phyloP scores from a whole-genome alignment of 2,329 filamentous ascomycete species.

The Septoria petroselini region DNA sequence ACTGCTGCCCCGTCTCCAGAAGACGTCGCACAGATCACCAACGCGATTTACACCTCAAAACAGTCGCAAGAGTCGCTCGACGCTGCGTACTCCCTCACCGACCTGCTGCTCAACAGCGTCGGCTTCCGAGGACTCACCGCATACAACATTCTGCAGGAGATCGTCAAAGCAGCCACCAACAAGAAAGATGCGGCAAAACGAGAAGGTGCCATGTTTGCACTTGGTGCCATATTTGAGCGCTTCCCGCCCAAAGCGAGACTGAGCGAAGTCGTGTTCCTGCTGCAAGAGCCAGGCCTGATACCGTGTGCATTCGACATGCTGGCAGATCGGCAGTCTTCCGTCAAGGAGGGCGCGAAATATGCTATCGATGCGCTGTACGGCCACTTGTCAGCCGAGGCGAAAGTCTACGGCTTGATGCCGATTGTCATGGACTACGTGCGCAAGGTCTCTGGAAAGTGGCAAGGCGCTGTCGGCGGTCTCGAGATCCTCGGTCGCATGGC shows the following conservation, averaged over 20 bases:
- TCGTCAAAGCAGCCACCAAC: slow-evolving; percentile 77
- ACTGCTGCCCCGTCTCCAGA: slow-evolving; percentile 46
- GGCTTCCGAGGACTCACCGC: slow-evolving; percentile 60
- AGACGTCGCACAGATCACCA: slow-evolving; percentile 45
- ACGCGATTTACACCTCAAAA: slow-evolving; percentile 49
- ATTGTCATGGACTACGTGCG: slow-evolving; percentile 70
- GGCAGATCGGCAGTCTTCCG: slow-evolving; percentile 82
- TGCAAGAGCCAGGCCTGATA: slow-evolving; percentile 75
- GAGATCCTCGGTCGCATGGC: slow-evolving; percentile 88
- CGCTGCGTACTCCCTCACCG: slow-evolving; percentile 62
- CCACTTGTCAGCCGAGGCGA: slow-evolving; percentile 74
- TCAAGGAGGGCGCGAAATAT: slow-evolving; percentile 89
- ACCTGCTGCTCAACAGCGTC: slow-evolving; percentile 62
- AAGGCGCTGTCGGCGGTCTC: slow-evolving; percentile 84
- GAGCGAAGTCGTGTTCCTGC: slow-evolving; percentile 75
- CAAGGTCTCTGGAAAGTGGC: slow-evolving; percentile 92
- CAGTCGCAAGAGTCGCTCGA: slow-evolving; percentile 58
- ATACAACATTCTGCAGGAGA: slow-evolving; percentile 61
- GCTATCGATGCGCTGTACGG: slow-evolving; percentile 85
- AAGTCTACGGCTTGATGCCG: slow-evolving; percentile 79
- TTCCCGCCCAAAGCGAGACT: slow-evolving; percentile 74
- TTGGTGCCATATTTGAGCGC: slow-evolving; percentile 89
- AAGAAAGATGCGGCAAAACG: slow-evolving; percentile 87
- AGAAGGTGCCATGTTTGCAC: slow-evolving; percentile 90
- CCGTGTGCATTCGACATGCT: slow-evolving; percentile 75